These are phyloP conservation scores for Pythium brachiatum DNA, from an alignment of 352 stramenopile genomes.

Conservation along the genomic window DNA sequence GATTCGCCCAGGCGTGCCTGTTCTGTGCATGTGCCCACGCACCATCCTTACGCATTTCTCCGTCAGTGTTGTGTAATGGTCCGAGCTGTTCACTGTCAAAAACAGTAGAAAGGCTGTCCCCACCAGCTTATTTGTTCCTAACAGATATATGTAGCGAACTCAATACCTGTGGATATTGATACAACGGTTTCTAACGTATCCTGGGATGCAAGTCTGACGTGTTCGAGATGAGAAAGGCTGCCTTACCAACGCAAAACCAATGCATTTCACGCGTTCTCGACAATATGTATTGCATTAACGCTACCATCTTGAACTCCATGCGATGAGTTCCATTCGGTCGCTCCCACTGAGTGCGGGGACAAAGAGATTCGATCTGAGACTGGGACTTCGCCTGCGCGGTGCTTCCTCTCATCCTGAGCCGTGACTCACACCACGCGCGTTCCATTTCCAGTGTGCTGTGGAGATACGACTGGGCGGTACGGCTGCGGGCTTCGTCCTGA, in stretches of 20 bases:
- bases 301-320: not conserved
- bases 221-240: not conserved
- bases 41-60: not conserved
- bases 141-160: too few species aligned
- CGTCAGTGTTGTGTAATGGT: not conserved
- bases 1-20: not conserved
- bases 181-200: not conserved
- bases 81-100: not conserved
- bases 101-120: not conserved
- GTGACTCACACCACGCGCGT: not conserved
- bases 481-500: constrained; percentile 4
- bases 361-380: not conserved
- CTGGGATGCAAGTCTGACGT: not conserved
- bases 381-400: not conserved
- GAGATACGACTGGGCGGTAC: not conserved
- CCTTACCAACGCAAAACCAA: not conserved
- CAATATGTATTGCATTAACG: not conserved
- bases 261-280: not conserved
- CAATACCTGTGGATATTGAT: not conserved
- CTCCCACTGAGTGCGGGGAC: not conserved
- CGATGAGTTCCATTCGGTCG: not conserved
- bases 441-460: not conserved
- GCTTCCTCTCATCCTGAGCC: not conserved
- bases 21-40: not conserved
- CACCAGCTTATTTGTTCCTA: not conserved